Evolutionary conservation across 371 early-diverging fungal genomes (phyloP), one percentile per base, ranked within the genome.

Genomic region (Apophysomyces elegans): DNA sequence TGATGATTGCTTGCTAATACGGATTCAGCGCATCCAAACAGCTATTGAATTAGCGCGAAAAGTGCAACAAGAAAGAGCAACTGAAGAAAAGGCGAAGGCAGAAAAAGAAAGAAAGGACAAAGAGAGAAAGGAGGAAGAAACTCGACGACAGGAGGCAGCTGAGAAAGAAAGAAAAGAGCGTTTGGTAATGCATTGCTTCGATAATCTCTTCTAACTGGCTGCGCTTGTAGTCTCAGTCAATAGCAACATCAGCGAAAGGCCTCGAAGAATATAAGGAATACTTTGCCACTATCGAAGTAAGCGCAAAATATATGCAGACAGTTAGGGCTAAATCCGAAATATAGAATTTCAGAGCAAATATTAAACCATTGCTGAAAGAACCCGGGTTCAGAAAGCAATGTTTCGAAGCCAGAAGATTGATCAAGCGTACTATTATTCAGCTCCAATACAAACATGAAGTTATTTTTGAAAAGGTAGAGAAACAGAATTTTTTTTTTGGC

Each of bases 191-290:
- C 11, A 37, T 2, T 32, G 3, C 44, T 59, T 32, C 13, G 11
- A 0, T 44, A n/a, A 47, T 37, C 13, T 16, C 37, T 6, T 45
- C 14, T 38, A 13, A 13, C 16, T 26, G 16, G 3, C 38, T 36
- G 2, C 11, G 36, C 4, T 21, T 45, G 18, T 11, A 72, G 72
- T 56, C 63, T 66, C 56, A 70, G 61, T 70, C 73, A 11, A 38
- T 62, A 3, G 67, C 73, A 1, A 59, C 63, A 12, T 81, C 78
- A 14, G 56, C 61, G 14, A 47, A 63, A 59, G 83, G 78, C 1
- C 18, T 74, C n/a, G 64, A 77, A 63, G 73, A 76, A 54, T 76
- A 76, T 58, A 54, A 76, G n/a, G 39, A 72, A 46, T 79, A 75
- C 26, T 73, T 59, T 37, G 63, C 58, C 35, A 68, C 61, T 35